A percentile compares a stretch with the other conserved stretches of the same genome.
These are phyloP conservation scores for Alloteropsis semialata DNA, from an alignment of 176 grass and related monocot species.

Conservation along the genomic window DNA sequence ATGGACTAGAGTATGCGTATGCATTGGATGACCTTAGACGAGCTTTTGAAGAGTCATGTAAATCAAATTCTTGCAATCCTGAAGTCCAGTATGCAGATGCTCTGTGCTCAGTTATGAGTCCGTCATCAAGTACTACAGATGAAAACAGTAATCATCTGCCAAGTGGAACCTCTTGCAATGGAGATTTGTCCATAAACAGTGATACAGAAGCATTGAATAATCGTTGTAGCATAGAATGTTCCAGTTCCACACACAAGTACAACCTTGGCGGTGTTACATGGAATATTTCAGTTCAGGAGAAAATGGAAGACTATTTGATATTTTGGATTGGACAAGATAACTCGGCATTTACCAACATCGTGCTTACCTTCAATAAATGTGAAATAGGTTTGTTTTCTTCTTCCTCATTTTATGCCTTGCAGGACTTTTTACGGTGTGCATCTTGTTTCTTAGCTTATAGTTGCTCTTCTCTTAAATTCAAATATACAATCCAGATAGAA, in stretches of 20 bases:
- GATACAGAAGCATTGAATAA: slow-evolving; percentile 31
- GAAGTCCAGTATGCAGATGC: slow-evolving; percentile 59
- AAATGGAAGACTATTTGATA: slow-evolving; percentile 75
- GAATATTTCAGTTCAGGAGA: slow-evolving; percentile 48
- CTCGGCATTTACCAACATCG: slow-evolving; percentile 79
- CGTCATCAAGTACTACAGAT: slow-evolving; percentile 40
- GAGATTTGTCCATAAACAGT: slow-evolving; percentile 7
- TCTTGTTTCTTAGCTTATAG: background rate
- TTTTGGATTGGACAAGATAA: slow-evolving; percentile 91
- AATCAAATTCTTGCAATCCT: slow-evolving; percentile 32
- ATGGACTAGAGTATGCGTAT: slow-evolving; percentile 81
- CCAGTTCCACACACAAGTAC: slow-evolving; percentile 40
- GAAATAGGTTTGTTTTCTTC: slow-evolving; percentile 66
- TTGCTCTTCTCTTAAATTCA: background rate
- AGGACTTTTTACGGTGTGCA: background rate
- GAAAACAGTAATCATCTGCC: slow-evolving; percentile 22
- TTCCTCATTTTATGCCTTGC: background rate
- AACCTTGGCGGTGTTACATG: slow-evolving; percentile 74
- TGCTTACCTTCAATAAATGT: slow-evolving; percentile 91
- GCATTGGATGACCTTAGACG: slow-evolving; percentile 60
- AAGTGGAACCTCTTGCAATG: background rate
- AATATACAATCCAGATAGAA: background rate
- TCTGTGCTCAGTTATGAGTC: slow-evolving; percentile 60
- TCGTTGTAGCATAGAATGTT: slow-evolving; percentile 35
- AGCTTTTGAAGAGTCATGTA: slow-evolving; percentile 31